Base-by-base conservation (phyloP, 306 rosid genomes). In the Fagus sylvatica region DNA sequence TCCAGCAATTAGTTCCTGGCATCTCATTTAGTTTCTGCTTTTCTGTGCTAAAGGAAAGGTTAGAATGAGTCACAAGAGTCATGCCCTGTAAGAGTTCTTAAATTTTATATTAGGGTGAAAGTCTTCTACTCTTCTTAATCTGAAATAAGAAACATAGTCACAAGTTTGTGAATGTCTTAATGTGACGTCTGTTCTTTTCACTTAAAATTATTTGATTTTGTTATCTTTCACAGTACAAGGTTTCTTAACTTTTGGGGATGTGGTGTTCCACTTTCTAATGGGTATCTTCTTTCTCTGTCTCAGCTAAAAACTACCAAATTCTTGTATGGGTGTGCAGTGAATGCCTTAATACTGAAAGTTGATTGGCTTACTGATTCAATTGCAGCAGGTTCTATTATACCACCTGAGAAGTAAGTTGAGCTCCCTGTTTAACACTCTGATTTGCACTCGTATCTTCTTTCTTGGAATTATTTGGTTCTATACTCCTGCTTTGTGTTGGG, bases 241-340 rank as follows among this genome's bases (percentile, higher is more conserved):
- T 59, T 30, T 59, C 37, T 2, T 59, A 59, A 59, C 30, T 59
- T 34, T 59, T 59, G 39, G 59, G 66, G 30, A 59, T 59, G 11
- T 11, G 49, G 42, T 33, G 19, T 70, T 72, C 40, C 40, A 43
- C 69, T 70, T n/a, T 73, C 37, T 84, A 43, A 79, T 57, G 40
- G 51, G 37, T 85, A 42, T 57, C 75, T 78, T 80, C 66, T 82
- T 60, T 80, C 62, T 82, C 57, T 80, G 56, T 84, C 83, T 90
- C 90, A 94, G 97, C 90, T 89, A 66, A 89, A 89, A 80, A 91
- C 93, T 19, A 66, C 87, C 41, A 94, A 92, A 79, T 94, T 94
- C 80, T 85, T 94, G 84, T 94, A 89, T 34, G 97, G 96, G 62
- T 94, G 98, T 84, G 93, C 96, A 34, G 91, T 89, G 77, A 91